These are phyloP conservation scores for Dictyostelium purpureum DNA, from an alignment of 78 protist species.

Conservation along the genomic window DNA sequence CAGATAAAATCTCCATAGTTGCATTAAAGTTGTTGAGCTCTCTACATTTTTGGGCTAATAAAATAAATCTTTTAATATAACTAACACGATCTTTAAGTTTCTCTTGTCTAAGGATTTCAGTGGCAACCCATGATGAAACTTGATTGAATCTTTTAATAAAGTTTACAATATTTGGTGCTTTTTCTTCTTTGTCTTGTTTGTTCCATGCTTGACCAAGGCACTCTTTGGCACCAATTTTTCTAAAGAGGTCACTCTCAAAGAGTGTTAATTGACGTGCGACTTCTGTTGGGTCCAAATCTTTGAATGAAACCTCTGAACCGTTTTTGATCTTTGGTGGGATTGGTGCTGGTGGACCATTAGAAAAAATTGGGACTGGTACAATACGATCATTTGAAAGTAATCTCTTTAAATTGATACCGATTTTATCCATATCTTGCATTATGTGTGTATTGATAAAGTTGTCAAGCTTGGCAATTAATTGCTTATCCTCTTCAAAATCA, in stretches of 20 bases:
- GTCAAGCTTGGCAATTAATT: conserved; percentile 30
- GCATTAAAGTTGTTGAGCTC: conserved; percentile 84
- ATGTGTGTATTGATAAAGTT: conserved; percentile 18
- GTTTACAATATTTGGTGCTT: conserved; percentile 77
- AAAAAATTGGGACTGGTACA: conserved; percentile 13
- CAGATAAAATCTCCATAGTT: conserved; percentile 71
- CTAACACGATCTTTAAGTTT: conserved; percentile 61
- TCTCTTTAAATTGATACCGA: conserved; percentile 24
- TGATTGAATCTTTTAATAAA: conserved; percentile 86
- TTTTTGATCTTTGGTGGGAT: conserved; percentile 4
- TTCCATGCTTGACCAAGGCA: conserved; percentile 86
- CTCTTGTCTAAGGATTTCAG: conserved; percentile 70
- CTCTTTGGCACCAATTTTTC: conserved; percentile 85
- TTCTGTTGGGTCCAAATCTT: conserved; percentile 83
- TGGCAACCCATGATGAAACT: conserved; percentile 84
- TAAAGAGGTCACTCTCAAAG: conserved; percentile 73
- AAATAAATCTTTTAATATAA: conserved; percentile 25
- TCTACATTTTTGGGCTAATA: conserved; percentile 47
- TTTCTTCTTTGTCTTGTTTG: conserved; percentile 81
- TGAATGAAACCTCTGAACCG: conserved; percentile 3
- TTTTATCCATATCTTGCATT: not conserved
- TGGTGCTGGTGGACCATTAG: conserved; percentile 20
- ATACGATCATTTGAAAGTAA: conserved; percentile 11
- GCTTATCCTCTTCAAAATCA: conserved; percentile 64
- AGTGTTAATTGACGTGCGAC: conserved; percentile 86